Evolutionary conservation across 192 early-diverging fungal species (phyloP).

Genomic region (Backusella tuberculispora): DNA sequence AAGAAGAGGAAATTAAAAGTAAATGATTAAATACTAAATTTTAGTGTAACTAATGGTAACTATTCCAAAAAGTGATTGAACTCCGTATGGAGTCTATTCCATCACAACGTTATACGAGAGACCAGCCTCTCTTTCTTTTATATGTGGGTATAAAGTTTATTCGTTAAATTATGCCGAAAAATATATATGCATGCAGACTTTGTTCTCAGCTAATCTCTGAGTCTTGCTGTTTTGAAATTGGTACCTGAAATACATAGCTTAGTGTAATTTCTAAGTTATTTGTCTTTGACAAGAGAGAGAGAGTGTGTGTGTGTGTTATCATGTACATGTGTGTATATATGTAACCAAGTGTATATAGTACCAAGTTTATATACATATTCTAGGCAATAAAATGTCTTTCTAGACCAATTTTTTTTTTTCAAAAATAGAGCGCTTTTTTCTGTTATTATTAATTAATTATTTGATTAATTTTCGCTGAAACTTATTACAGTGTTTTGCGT

Average conservation of each 20-base stretch:
- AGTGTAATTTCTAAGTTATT: not conserved
- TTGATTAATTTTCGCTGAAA: not conserved
- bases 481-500: no score
- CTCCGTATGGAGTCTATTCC: not conserved
- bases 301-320: no score
- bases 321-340: no score
- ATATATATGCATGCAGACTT: not conserved
- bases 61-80: not conserved
- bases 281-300: not conserved
- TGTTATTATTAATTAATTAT: not conserved
- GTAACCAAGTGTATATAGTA: no score
- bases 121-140: not conserved
- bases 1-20: not conserved
- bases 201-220: conserved; percentile 5
- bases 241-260: not conserved
- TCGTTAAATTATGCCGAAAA: not conserved
- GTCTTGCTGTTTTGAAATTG: not conserved
- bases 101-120: not conserved
- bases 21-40: conserved; percentile 14
- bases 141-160: not conserved
- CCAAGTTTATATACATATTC: no score
- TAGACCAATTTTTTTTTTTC: not conserved
- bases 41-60: not conserved
- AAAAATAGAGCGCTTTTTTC: not conserved
- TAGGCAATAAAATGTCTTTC: not conserved